Conservation (phyloP, 1,284 basidiomycete species). For the Tylopilus orsonianus region DNA sequence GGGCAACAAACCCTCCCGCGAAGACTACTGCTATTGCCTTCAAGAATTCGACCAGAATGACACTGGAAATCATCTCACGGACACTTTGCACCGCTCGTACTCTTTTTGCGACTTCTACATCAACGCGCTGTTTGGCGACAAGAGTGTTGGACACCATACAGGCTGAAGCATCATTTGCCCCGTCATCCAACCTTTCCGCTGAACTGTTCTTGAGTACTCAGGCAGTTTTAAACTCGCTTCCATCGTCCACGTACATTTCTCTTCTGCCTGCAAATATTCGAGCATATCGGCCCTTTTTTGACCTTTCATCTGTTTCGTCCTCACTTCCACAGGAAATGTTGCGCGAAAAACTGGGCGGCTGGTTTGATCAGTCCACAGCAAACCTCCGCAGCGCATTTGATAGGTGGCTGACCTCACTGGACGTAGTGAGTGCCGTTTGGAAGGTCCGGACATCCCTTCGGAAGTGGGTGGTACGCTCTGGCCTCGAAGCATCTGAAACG, state of each 20-base stretch:
- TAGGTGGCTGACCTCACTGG: slow-evolving; percentile 58
- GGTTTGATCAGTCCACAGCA: slow-evolving; percentile 57
- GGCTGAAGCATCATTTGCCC: slow-evolving; percentile 37
- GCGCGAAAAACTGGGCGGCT: slow-evolving; percentile 48
- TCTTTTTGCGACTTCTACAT: slow-evolving; percentile 45
- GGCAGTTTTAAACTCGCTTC: slow-evolving; percentile 58
- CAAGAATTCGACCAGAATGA: slow-evolving; percentile 48
- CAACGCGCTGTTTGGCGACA: slow-evolving; percentile 50
- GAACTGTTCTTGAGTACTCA: slow-evolving; percentile 65
- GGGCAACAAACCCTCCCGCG: slow-evolving; percentile 15
- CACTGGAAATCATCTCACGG: slow-evolving; percentile 53
- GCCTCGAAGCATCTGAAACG: slow-evolving; percentile 46
- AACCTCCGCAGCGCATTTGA: slow-evolving; percentile 45
- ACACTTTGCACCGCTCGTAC: slow-evolving; percentile 55
- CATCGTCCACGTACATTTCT: slow-evolving; percentile 70
- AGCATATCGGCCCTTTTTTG: slow-evolving; percentile 73
- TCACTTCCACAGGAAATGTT: slow-evolving; percentile 45
- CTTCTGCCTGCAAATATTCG: slow-evolving; percentile 62
- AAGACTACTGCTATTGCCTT: slow-evolving; percentile 32
- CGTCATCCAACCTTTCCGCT: slow-evolving; percentile 40
- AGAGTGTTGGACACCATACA: slow-evolving; percentile 60
- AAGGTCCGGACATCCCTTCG: slow-evolving; percentile 50
- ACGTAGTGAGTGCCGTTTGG: slow-evolving; percentile 65
- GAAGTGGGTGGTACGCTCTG: slow-evolving; percentile 45
- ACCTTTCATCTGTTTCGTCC: slow-evolving; percentile 56